A percentile compares a stretch with the other conserved stretches of the same genome.
Evolutionary conservation across 2,329 filamentous ascomycete species (phyloP).

Genomic region (Aspergillus fijiensis): DNA sequence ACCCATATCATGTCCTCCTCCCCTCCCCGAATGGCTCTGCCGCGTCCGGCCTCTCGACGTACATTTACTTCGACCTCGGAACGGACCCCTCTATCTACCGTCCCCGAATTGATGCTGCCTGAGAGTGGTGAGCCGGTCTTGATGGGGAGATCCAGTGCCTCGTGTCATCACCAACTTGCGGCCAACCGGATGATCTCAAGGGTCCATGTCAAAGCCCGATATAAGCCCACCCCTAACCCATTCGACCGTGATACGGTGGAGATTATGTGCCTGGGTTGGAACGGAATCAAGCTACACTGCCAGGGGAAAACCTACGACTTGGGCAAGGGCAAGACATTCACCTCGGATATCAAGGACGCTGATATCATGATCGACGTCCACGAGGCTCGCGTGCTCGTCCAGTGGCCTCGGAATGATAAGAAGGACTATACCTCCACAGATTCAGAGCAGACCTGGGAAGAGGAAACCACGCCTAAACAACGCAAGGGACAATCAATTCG

Average conservation of each 20-base stretch:
- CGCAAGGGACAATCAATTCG: constrained; percentile 31
- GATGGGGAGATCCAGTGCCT: constrained; percentile 93
- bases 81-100: constrained; percentile 76
- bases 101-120: constrained; percentile 78
- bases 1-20: constrained; percentile 88
- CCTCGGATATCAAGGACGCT: constrained; percentile 79
- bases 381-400: constrained; percentile 82
- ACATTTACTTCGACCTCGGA: constrained; percentile 64
- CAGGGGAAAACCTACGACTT: constrained; percentile 84
- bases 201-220: constrained; percentile 86
- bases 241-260: constrained; percentile 77
- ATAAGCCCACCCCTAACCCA: constrained; percentile 66
- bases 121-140: constrained; percentile 76
- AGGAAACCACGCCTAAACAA: constrained; percentile 46
- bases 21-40: constrained; percentile 58
- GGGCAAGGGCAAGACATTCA: constrained; percentile 83
- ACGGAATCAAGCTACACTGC: constrained; percentile 89
- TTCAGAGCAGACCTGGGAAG: constrained; percentile 72
- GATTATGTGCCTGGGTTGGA: constrained; percentile 92
- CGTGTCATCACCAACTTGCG: constrained; percentile 91
- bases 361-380: constrained; percentile 97
- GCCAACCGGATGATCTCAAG: constrained; percentile 90
- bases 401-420: constrained; percentile 70
- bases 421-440: constrained; percentile 54
- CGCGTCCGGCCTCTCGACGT: constrained; percentile 59